Conservation (phyloP, 768 basidiomycete genomes). For the Amanita polypyramis region DNA sequence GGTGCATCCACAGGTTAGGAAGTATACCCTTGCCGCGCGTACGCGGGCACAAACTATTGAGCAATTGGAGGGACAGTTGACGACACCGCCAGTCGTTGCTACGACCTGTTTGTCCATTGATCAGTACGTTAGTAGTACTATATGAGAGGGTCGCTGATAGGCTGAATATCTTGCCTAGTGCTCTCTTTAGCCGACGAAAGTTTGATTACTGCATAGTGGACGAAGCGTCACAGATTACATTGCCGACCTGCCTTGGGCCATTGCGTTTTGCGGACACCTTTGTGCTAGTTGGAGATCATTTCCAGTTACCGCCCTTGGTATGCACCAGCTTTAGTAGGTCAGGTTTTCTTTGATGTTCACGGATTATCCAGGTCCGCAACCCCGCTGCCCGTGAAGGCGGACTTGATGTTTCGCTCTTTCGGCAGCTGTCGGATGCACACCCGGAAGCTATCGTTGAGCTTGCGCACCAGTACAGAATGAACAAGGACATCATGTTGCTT, state of each 20-base stretch:
- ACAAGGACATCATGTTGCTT: slow-evolving; percentile 86
- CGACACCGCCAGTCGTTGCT: slow-evolving; percentile 88
- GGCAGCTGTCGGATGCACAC: slow-evolving; percentile 79
- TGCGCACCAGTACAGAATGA: slow-evolving; percentile 91
- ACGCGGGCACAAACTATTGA: slow-evolving; percentile 57
- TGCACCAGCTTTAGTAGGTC: slow-evolving; percentile 11
- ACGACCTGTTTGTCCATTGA: slow-evolving; percentile 93
- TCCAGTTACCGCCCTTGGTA: slow-evolving; percentile 92
- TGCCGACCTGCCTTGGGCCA: slow-evolving; percentile 93
- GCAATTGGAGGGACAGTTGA: slow-evolving; percentile 72
- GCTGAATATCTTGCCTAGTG: slow-evolving; percentile 29
- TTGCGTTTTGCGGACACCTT: slow-evolving; percentile 85
- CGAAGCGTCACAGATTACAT: slow-evolving; percentile 94
- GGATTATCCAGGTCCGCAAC: slow-evolving; percentile 59
- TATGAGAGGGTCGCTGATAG: slow-evolving; percentile 22
- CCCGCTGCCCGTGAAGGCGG: slow-evolving; percentile 72
- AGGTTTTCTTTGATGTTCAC: not conserved
- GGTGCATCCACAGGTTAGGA: slow-evolving; percentile 76
- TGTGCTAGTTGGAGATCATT: slow-evolving; percentile 94
- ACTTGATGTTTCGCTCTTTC: slow-evolving; percentile 84
- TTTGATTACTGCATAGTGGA: slow-evolving; percentile 99
- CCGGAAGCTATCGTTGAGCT: slow-evolving; percentile 81
- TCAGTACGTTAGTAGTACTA: slow-evolving; percentile 49
- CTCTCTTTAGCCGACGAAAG: slow-evolving; percentile 70
- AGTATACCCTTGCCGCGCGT: slow-evolving; percentile 55